These are phyloP conservation scores for Starmerella cellae DNA, from an alignment of 805 yeast species.

Conservation along the genomic window DNA sequence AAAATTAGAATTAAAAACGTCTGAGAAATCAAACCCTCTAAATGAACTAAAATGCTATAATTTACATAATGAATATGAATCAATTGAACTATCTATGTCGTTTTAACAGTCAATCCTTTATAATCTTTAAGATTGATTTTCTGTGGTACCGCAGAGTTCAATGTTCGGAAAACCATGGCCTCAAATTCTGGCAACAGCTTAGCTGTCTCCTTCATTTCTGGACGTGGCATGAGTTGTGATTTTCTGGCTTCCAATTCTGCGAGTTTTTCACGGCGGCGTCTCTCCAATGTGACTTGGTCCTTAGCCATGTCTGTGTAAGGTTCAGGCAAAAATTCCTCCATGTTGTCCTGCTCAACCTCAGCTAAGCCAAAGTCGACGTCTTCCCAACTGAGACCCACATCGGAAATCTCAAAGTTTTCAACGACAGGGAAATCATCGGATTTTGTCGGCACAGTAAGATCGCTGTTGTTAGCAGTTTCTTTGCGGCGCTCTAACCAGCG, in stretches of 20 bases:
- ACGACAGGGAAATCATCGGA: constrained; percentile 26
- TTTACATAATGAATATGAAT: too few species aligned
- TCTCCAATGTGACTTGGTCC: constrained; percentile 24
- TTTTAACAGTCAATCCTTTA: too few species aligned
- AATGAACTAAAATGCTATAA: too few species aligned
- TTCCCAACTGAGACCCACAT: constrained; percentile 30
- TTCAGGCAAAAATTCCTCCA: constrained; percentile 28
- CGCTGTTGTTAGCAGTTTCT: constrained; percentile 16
- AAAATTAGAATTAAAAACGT: too few species aligned
- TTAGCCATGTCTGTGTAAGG: constrained; percentile 24
- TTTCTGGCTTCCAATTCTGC: constrained; percentile 16
- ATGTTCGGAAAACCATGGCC: constrained; percentile 2
- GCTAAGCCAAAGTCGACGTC: constrained; percentile 38
- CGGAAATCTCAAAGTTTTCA: constrained; percentile 35
- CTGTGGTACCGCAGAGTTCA: constrained; percentile 4
- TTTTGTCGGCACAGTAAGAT: constrained; percentile 26
- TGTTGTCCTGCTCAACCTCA: constrained; percentile 37
- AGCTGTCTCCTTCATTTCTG: constrained; percentile 23
- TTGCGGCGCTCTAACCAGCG: constrained; percentile 21
- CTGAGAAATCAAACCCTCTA: too few species aligned
- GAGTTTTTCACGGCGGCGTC: constrained; percentile 21
- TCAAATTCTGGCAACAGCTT: constrained; percentile 22
- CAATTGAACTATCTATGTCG: too few species aligned
- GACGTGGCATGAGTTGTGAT: constrained; percentile 21
- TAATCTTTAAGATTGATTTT: constrained; percentile 3